Evolutionary conservation across 345 rosid species (phyloP).

Genomic region (Linum tenue): DNA sequence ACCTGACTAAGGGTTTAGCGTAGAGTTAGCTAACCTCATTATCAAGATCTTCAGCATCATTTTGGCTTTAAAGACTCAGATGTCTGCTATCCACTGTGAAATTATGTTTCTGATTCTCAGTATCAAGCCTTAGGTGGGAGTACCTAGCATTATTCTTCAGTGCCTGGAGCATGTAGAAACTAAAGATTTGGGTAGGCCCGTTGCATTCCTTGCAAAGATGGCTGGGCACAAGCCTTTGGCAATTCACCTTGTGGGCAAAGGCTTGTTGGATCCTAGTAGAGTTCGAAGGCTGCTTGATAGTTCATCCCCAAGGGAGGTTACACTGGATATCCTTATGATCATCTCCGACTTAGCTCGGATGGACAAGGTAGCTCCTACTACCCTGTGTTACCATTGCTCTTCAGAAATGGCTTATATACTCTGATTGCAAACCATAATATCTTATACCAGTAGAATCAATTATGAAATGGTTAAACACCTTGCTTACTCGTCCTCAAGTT

Average conservation of each 20-base stretch:
- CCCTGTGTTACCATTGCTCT: not conserved
- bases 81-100: not conserved
- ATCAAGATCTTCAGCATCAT: too few relatives aligned
- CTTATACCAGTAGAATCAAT: not conserved
- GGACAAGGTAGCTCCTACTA: slow-evolving; percentile 57
- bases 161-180: slow-evolving; percentile 76
- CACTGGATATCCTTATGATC: slow-evolving; percentile 77
- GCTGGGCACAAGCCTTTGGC: slow-evolving; percentile 67
- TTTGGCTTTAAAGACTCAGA: not conserved
- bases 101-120: slow-evolving; percentile 13
- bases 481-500: not conserved
- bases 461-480: not conserved
- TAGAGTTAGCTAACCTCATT: not conserved
- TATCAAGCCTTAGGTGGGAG: slow-evolving; percentile 51
- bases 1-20: not conserved
- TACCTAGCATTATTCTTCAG: slow-evolving; percentile 53
- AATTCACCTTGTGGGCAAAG: slow-evolving; percentile 72
- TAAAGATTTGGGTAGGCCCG: slow-evolving; percentile 72
- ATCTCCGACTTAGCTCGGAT: slow-evolving; percentile 87
- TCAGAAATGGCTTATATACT: not conserved
- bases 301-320: slow-evolving; percentile 72
- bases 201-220: slow-evolving; percentile 94
- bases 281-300: slow-evolving; percentile 57
- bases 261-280: slow-evolving; percentile 68
- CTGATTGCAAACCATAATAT: not conserved